Evolutionary conservation across 2,329 filamentous ascomycete genomes (phyloP).

Genomic region (Fusarium pseudograminearum): DNA sequence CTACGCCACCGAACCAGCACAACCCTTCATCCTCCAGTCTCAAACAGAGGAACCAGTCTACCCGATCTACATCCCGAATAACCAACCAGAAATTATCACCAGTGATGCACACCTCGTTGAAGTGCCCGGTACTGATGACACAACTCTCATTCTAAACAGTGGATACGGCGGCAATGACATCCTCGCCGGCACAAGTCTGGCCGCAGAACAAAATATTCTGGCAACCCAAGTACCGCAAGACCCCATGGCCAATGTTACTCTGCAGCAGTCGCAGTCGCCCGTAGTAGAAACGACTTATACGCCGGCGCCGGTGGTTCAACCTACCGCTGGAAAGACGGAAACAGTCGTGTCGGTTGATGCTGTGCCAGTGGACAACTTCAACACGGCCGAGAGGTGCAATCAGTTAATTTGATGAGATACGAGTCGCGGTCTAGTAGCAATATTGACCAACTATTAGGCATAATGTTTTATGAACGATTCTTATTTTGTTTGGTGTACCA

Average conservation of each 20-base stretch:
- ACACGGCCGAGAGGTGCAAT: background rate
- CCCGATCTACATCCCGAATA: slow-evolving; percentile 16
- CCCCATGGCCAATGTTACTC: background rate
- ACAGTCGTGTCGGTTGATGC: background rate
- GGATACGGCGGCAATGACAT: slow-evolving; percentile 7
- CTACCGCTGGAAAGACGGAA: background rate
- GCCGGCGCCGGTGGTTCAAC: slow-evolving; percentile 1
- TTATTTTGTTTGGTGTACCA: background rate
- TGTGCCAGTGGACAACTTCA: background rate
- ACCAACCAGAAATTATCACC: slow-evolving; percentile 35
- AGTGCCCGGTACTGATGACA: background rate
- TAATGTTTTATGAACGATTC: background rate
- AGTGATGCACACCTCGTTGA: slow-evolving; percentile 26
- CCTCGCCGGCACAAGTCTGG: slow-evolving; percentile 1
- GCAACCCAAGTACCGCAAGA: slow-evolving; percentile 3
- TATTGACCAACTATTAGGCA: too few relatives aligned
- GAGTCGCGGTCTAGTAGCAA: fast-evolving
- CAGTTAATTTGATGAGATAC: background rate
- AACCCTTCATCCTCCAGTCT: background rate
- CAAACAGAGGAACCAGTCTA: background rate
- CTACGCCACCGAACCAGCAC: background rate
- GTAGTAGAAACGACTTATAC: background rate
- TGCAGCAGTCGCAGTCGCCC: slow-evolving; percentile 8
- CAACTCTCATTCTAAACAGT: background rate
- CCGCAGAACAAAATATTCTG: background rate